A percentile compares a stretch with the other conserved stretches of the same genome.
These are phyloP conservation scores for Aspergillus thermomutatus DNA, from an alignment of 2,329 filamentous ascomycete species.

Conservation along the genomic window DNA sequence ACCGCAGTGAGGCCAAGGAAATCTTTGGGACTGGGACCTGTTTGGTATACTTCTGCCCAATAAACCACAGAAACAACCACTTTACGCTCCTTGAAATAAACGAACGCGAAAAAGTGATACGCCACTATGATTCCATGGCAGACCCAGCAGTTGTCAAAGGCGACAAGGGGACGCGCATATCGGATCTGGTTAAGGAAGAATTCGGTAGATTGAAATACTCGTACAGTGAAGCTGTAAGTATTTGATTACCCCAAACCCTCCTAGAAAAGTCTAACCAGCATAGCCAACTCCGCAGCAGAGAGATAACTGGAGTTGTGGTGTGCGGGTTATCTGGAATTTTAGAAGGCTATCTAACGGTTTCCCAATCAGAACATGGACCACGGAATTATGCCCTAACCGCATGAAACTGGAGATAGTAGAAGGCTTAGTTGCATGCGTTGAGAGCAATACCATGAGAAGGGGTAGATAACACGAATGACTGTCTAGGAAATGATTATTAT, in stretches of 20 bases:
- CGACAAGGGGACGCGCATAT: constrained; percentile 11
- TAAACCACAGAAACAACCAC: constrained; percentile 16
- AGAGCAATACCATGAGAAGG: constrained; percentile 5
- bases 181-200: constrained; percentile 18
- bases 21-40: background rate
- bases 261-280: background rate
- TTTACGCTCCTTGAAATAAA: constrained; percentile 27
- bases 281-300: constrained; percentile 18
- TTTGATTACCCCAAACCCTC: constrained; percentile 1
- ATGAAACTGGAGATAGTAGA: constrained; percentile 20
- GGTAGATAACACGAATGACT: no score
- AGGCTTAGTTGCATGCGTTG: constrained; percentile 14
- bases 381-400: constrained; percentile 15
- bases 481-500: no score
- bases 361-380: constrained; percentile 14
- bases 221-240: constrained; percentile 22
- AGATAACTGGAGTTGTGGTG: constrained; percentile 18
- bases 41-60: constrained; percentile 17
- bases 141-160: constrained; percentile 10
- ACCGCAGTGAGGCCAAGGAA: background rate
- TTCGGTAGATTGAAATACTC: constrained; percentile 21
- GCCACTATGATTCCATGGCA: constrained; percentile 23
- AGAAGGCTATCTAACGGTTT: constrained; percentile 16
- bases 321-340: constrained; percentile 20
- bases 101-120: constrained; percentile 20